Evolutionary conservation across 1,284 basidiomycete genomes (phyloP), one percentile per base, ranked within the genome.

Genomic region (Malassezia globosa): DNA sequence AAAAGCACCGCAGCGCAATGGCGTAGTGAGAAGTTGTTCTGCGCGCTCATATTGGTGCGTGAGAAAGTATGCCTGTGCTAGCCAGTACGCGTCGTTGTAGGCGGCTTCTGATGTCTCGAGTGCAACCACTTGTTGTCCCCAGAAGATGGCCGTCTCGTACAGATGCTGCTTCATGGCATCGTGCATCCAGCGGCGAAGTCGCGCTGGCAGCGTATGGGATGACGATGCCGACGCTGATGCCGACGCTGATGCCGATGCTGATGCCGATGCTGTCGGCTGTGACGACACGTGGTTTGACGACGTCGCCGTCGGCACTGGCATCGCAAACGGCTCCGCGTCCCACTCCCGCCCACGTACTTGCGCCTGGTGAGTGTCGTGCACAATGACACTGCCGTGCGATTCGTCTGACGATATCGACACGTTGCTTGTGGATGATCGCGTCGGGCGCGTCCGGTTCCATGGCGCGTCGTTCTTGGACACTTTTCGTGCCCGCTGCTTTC

Each of bases 141-240:
- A 97, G 70, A 96, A 96, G 7, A 86, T 84, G 11, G 94, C 94
- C 0, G 92, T 95, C 58, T 90, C 87, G 73, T 96, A 95, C 24
- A 97, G 75, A 75, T 97, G 92, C 72, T 96, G 92, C 80, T 90
- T 87, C 64, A 95, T 80, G 31, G 94, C 92, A 74, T 97, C 94
- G 68, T 96, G 87, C 42, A 94, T 76, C 94, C 94, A 97, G 35
- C 87, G 73, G 47, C 94, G 78, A 82, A 99, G 89, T n/a, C 88
- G 80, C 69, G 51, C 51, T 18, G 61, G 26, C 3, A 56, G 47
- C 14, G 18, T 41, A 16, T 22, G 22, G 8, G 29, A n/a, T 13
- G 35, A 4, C 10, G 34, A 10, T 27, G 23, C 13, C 19, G 38
- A 8, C 19, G 23, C 8, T n/a, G n/a, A n/a, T 11, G 38, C 19